Percentiles rank a stretch among this genome's conserved stretches.
These are phyloP conservation scores for Chaetomium sp. DNA, from an alignment of 2,329 filamentous ascomycete genomes.

Conservation along the genomic window DNA sequence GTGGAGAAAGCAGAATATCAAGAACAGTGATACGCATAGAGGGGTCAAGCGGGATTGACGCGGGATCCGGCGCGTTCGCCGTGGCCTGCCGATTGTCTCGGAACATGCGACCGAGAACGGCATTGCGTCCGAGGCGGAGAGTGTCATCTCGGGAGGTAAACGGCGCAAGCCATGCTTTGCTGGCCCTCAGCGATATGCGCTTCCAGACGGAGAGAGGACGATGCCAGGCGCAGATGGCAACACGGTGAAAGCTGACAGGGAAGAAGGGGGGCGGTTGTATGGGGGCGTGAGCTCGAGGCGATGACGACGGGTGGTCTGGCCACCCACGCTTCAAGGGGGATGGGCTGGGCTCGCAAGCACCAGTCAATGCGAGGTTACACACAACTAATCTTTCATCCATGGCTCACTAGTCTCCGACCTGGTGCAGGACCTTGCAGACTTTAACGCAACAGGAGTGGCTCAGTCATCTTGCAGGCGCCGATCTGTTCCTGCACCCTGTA, in stretches of 20 bases:
- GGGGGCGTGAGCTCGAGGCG: not conserved
- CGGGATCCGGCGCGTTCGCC: not conserved
- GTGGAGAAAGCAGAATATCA: constrained; percentile 9
- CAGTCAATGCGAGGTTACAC: constrained; percentile 19
- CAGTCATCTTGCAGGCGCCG: constrained; percentile 10
- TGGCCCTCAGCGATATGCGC: not conserved
- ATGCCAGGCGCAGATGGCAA: not conserved
- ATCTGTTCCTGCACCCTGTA: constrained; percentile 1
- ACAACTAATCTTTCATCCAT: constrained; percentile 1
- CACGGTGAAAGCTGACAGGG: not conserved
- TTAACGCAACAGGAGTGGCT: constrained; percentile 14
- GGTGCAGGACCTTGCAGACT: constrained; percentile 1
- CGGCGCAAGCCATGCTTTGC: constrained; percentile 17
- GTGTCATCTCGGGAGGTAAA: constrained; percentile 17
- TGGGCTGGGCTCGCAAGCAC: constrained; percentile 2
- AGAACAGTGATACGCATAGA: constrained; percentile 14
- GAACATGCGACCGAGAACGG: not conserved
- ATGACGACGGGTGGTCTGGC: not conserved
- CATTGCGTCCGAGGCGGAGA: constrained; percentile 15
- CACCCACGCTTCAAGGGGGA: not conserved
- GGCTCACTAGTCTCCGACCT: not conserved
- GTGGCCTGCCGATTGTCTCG: not conserved
- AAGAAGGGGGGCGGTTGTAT: not conserved
- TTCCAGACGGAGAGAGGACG: not conserved
- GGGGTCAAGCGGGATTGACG: not conserved